A percentile compares a stretch with the other conserved stretches of the same genome.
These are phyloP conservation scores for Hypoxylon sp. DNA, from an alignment of 2,329 filamentous ascomycete species.

Conservation along the genomic window DNA sequence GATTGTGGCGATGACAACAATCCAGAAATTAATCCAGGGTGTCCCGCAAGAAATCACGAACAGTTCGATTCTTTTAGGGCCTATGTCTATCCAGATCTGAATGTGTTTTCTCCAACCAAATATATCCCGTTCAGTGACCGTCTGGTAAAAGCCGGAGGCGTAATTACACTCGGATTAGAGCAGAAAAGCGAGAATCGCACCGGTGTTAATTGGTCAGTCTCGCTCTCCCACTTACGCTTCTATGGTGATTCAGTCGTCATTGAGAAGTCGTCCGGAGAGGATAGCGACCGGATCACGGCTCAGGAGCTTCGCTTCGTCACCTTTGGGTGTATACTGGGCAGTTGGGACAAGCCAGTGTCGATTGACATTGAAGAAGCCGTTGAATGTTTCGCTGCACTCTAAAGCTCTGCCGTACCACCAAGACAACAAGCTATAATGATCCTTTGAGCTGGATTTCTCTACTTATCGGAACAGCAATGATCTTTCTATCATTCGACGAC, in stretches of 20 bases:
- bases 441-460: neutral
- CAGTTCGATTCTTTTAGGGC: neutral
- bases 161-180: conserved; percentile 1
- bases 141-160: neutral
- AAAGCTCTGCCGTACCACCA: neutral
- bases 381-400: neutral
- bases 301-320: neutral
- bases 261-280: neutral
- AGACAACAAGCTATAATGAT: neutral
- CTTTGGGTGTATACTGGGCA: neutral
- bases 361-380: neutral
- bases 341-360: neutral
- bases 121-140: neutral
- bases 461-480: neutral
- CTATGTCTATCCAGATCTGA: conserved; percentile 1
- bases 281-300: neutral
- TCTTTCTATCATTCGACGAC: neutral
- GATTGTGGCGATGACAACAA: neutral
- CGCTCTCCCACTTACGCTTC: neutral
- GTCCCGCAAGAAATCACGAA: neutral
- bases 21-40: neutral
- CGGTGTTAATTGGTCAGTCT: conserved; percentile 6
- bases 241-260: conserved; percentile 1
- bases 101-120: neutral
- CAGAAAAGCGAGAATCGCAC: neutral